Evolutionary conservation across 176 grass and related monocot species (phyloP).

Genomic region (Rhynchospora breviuscula): DNA sequence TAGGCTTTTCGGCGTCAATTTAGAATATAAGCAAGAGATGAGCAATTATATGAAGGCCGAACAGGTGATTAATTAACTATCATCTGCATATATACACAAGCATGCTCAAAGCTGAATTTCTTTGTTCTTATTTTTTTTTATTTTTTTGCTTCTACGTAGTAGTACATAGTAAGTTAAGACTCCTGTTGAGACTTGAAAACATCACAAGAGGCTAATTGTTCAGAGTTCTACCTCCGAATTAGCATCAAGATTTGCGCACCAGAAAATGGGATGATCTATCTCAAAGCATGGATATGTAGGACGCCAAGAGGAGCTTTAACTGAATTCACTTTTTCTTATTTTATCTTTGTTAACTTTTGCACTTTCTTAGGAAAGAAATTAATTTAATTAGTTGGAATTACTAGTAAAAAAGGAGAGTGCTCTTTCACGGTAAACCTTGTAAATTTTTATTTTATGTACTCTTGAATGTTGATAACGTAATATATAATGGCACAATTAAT

Average conservation of each 20-base stretch:
- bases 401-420: not conserved
- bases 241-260: not conserved
- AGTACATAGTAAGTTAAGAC: not conserved
- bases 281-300: not conserved
- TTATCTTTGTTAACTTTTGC: not conserved
- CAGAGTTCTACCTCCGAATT: not conserved
- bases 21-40: slow-evolving; percentile 30
- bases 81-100: not conserved
- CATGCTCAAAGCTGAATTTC: not conserved
- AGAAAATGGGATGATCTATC: not conserved
- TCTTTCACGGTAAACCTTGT: not conserved
- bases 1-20: slow-evolving; percentile 64
- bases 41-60: not conserved
- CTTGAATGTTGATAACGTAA: not conserved
- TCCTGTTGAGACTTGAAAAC: not conserved
- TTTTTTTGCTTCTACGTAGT: not conserved
- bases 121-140: not conserved
- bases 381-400: not conserved
- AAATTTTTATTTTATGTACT: slow-evolving; percentile 5
- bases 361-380: not conserved
- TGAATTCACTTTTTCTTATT: not conserved
- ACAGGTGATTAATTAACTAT: not conserved
- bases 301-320: not conserved
- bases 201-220: not conserved
- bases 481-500: not conserved